phyloP scores from a whole-genome alignment of 1,284 basidiomycete species.

The Anthracocystis walkeri region DNA sequence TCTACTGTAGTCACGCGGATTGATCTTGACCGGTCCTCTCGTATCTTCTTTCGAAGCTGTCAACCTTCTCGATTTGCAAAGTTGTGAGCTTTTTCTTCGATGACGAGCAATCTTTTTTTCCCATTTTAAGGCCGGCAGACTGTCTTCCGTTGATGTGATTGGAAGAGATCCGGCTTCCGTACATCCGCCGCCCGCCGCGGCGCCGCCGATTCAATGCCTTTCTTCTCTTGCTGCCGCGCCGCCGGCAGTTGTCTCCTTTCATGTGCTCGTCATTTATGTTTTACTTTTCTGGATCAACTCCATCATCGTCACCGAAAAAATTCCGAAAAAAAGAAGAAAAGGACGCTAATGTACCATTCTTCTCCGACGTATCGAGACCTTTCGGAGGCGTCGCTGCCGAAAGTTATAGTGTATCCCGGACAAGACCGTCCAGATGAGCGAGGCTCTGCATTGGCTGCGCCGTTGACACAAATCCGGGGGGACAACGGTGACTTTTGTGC shows the following conservation, averaged over 20 bases:
- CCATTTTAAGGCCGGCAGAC: slow-evolving; percentile 12
- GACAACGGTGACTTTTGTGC: too few species aligned
- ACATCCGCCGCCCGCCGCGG: slow-evolving; percentile 9
- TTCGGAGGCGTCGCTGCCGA: slow-evolving; percentile 19
- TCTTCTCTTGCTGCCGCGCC: slow-evolving; percentile 7
- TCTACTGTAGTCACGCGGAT: too few species aligned
- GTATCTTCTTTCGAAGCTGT: too few species aligned
- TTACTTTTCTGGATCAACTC: not conserved
- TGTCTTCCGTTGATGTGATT: slow-evolving; percentile 9
- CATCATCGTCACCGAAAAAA: too few species aligned
- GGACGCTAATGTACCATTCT: slow-evolving; percentile 21
- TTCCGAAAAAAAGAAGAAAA: too few species aligned
- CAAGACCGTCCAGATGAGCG: too few species aligned
- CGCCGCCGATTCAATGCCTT: not conserved
- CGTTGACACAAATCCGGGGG: too few species aligned
- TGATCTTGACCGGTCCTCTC: not conserved
- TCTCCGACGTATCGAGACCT: slow-evolving; percentile 7
- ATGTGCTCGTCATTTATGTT: not conserved
- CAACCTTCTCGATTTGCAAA: not conserved
- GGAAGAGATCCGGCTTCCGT: slow-evolving; percentile 5
- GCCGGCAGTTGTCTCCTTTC: not conserved
- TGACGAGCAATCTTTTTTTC: slow-evolving; percentile 1
- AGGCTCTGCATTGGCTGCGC: too few species aligned
- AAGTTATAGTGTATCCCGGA: not conserved
- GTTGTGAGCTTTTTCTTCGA: slow-evolving; percentile 6